These are phyloP conservation scores for Diaporthe sp. DNA, from an alignment of 2,329 filamentous ascomycete species.

Conservation along the genomic window DNA sequence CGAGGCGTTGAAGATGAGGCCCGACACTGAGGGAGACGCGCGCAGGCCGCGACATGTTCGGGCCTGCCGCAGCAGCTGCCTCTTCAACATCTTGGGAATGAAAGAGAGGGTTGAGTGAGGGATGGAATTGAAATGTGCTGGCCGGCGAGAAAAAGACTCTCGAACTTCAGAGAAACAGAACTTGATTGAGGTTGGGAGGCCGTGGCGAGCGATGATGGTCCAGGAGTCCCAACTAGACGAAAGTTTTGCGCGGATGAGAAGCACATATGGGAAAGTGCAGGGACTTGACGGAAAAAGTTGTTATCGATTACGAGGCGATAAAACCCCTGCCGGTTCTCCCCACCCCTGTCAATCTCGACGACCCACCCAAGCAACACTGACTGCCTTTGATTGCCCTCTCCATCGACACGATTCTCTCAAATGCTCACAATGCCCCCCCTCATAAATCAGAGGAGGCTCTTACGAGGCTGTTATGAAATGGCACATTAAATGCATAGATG, in stretches of 20 bases:
- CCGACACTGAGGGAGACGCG: slow-evolving; percentile 29
- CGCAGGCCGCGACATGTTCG: slow-evolving; percentile 33
- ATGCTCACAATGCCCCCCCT: too few relatives aligned
- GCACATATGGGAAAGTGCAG: not conserved
- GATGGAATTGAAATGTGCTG: not conserved
- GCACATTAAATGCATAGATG: not conserved
- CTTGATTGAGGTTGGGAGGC: not conserved
- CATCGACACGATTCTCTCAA: too few relatives aligned
- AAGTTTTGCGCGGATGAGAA: slow-evolving; percentile 19
- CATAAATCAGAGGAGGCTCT: too few relatives aligned
- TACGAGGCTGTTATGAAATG: too few relatives aligned
- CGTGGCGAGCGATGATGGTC: not conserved
- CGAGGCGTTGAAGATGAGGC: slow-evolving; percentile 19
- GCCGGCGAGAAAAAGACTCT: not conserved
- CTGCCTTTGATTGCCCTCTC: too few relatives aligned
- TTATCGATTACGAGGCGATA: slow-evolving; percentile 22
- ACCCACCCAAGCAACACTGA: not conserved
- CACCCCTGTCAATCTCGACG: not conserved
- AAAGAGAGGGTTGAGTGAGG: not conserved
- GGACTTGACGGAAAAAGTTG: slow-evolving; percentile 18
- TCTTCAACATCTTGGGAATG: slow-evolving; percentile 34
- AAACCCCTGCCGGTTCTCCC: not conserved
- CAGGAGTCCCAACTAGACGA: not conserved
- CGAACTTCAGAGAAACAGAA: not conserved
- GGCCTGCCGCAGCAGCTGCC: slow-evolving; percentile 35